Base-by-base conservation (phyloP, 805 yeast species). In the Kuraishia ogatae region DNA sequence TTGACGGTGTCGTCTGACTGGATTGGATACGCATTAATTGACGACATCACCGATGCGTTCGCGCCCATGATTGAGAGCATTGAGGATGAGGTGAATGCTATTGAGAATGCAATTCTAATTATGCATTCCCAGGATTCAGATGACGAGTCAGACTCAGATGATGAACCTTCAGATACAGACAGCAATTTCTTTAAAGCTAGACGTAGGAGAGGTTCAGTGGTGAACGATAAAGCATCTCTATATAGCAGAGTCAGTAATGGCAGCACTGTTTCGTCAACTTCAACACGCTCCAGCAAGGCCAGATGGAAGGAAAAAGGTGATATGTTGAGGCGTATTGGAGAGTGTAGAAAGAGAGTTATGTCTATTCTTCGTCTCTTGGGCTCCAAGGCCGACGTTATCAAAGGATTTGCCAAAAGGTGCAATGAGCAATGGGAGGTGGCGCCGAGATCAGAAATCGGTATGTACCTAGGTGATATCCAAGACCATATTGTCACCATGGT, bases 401-500 rank as follows among this genome's bases (percentile, higher is more conserved):
- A 89, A 65, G 97, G 97, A 0, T 91, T 94, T 66, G 86, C 96
- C 51, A 94, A 94, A 66, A 75, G 97, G 57, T 90, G 94, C 66
- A 86, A 84, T 60, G 97, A 91, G 61, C 89, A 79, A 58, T 87
- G 88, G 89, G 87, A 82, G 57, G 83, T 80, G 48, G 87, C 89
- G 0, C 90, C 93, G 53, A 78, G 85, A 59, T 81, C 85, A 13
- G 98, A 93, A 64, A 93, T 94, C 63, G 96, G 94, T 2, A 84
- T 94, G 85, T 94, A 93, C 68, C 71, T 94, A 56, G 97, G 97
- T 19, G 99, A 94, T 74, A 94, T 94, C 62, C 99, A 94, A 71
- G 99, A 94, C 71, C 99, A 94, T 72, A 85, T 94, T 39, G 89
- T 94, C 23, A 94, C 99, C 0, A 94, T 94, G 99, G 96, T 92